Evolutionary conservation across 768 basidiomycete genomes (phyloP).

Genomic region (Clitopilus passeckerianus): DNA sequence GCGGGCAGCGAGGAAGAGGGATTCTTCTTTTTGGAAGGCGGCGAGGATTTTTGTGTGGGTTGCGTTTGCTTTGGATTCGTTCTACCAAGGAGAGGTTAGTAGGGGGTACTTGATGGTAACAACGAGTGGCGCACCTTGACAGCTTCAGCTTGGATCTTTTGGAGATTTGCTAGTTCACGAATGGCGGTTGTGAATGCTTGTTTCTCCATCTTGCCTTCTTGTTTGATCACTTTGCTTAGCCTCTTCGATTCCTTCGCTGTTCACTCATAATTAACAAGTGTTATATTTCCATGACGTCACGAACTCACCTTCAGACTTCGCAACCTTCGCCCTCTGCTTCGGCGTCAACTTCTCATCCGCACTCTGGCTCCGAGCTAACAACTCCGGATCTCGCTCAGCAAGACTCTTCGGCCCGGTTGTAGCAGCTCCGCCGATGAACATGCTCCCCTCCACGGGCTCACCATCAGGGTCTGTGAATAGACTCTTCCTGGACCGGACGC

Average conservation of each 20-base stretch:
- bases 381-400: conserved; percentile 32
- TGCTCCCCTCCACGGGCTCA: conserved; percentile 24
- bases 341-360: conserved; percentile 45
- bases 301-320: conserved; percentile 45
- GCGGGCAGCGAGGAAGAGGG: conserved; percentile 56
- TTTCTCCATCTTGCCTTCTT: conserved; percentile 66
- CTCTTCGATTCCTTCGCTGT: conserved; percentile 55
- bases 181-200: conserved; percentile 55
- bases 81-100: conserved; percentile 21
- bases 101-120: not conserved
- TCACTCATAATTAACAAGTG: not conserved
- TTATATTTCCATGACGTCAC: not conserved
- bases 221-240: conserved; percentile 65
- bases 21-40: conserved; percentile 59
- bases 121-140: conserved; percentile 38
- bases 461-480: conserved; percentile 29
- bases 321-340: conserved; percentile 47
- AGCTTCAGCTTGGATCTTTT: conserved; percentile 63
- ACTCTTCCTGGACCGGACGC: conserved; percentile 22
- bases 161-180: conserved; percentile 61
- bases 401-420: conserved; percentile 42
- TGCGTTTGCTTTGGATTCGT: conserved; percentile 54
- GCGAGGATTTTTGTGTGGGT: conserved; percentile 48
- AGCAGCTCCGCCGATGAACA: conserved; percentile 53
- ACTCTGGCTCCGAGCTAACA: conserved; percentile 33